Conservation (phyloP, 169 alveolate genomes). For the Cryptosporidium sp. region DNA sequence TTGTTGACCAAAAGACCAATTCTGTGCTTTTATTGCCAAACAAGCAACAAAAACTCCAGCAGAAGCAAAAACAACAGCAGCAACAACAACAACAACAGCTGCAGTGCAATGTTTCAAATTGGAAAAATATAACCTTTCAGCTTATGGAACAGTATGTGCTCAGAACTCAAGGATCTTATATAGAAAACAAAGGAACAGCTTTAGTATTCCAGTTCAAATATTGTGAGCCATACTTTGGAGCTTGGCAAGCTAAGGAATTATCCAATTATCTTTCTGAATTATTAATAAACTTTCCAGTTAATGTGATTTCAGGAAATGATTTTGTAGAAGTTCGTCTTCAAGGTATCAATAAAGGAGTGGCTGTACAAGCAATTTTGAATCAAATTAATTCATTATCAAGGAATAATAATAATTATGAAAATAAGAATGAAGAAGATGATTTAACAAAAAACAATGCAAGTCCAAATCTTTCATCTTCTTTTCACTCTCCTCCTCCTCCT, state of each 20-base stretch:
- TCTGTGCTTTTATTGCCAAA: neutral
- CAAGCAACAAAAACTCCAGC: neutral
- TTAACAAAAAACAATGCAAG: too few species aligned
- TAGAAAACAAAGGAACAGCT: conserved; percentile 86
- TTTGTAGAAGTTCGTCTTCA: conserved; percentile 59
- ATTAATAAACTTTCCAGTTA: conserved; percentile 78
- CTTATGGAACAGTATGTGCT: conserved; percentile 83
- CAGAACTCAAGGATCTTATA: conserved; percentile 89
- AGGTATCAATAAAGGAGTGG: conserved; percentile 56
- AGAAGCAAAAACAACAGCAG: neutral
- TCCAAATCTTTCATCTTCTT: neutral
- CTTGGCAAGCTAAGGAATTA: conserved; percentile 88
- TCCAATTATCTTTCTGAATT: conserved; percentile 75
- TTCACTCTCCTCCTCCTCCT: neutral
- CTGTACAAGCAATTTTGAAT: conserved; percentile 27
- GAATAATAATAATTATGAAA: neutral
- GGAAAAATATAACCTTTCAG: conserved; percentile 81
- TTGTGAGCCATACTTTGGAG: conserved; percentile 89
- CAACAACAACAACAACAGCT: neutral
- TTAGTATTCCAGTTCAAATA: conserved; percentile 87
- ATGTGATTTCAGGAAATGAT: conserved; percentile 74
- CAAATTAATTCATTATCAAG: conserved; percentile 8
- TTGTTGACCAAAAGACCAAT: neutral
- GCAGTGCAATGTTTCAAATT: conserved; percentile 70
- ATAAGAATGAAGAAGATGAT: neutral